Evolutionary conservation across 441 rosid species (phyloP).

Genomic region (Populus hybrid): DNA sequence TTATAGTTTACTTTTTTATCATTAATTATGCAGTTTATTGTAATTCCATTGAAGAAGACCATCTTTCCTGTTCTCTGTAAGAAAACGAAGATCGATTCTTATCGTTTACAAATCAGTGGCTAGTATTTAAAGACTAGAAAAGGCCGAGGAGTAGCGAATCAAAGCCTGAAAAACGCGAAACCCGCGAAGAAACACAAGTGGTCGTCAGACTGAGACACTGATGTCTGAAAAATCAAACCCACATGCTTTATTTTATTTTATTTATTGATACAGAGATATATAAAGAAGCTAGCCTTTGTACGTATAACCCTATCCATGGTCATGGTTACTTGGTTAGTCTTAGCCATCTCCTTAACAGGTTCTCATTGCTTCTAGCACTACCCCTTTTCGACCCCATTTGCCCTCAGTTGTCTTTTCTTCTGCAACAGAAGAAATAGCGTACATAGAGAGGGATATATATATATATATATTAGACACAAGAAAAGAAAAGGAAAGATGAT

Average conservation of each 20-base stretch:
- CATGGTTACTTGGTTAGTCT: neutral
- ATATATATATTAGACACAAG: neutral
- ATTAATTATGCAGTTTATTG: too few relatives aligned
- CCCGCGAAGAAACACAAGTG: conserved; percentile 18
- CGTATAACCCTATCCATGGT: too few relatives aligned
- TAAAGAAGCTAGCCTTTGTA: neutral
- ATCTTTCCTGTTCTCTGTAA: too few relatives aligned
- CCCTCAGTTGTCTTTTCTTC: neutral
- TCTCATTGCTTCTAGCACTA: neutral
- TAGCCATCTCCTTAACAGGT: neutral
- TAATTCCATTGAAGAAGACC: too few relatives aligned
- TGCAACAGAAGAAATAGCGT: neutral
- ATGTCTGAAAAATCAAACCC: conserved; percentile 2
- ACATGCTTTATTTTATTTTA: neutral
- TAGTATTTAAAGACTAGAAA: neutral
- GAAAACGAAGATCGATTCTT: too few relatives aligned
- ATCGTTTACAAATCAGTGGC: neutral
- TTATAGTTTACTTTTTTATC: too few relatives aligned
- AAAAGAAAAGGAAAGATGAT: neutral
- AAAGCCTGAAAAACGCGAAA: neutral
- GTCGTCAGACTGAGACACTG: conserved; percentile 1
- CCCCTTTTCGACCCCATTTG: neutral
- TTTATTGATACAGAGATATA: too few relatives aligned
- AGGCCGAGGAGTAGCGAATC: neutral
- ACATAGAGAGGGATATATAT: neutral